Base-by-base conservation (phyloP, 1,284 basidiomycete species). In the Microbotryum intermedium region DNA sequence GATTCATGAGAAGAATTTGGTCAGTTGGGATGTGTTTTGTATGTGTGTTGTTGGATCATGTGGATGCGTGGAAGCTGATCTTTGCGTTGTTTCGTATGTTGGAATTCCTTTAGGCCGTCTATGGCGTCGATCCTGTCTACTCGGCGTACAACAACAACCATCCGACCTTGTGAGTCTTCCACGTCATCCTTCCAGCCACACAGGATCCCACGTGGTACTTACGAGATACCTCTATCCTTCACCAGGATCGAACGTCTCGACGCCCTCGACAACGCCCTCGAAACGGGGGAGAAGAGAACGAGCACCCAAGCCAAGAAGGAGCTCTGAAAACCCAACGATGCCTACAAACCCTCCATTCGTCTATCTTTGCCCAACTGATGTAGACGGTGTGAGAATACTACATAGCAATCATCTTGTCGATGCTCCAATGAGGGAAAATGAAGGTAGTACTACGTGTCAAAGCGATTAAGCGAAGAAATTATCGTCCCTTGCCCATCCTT, bases 71-170 rank as follows among this genome's bases (percentile, higher is more conserved):
- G 46, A 47, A n/a, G 18, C 44, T 49, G 43, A 42, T 25, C 30
- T 43, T n/a, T n/a, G n/a, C n/a, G n/a, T n/a, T n/a, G n/a, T n/a
- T n/a, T 11, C 34, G 34, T 39, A 11, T 39, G 13, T 16, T 39
- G 9, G 34, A 11, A 39, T 39, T 39, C 34, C 34, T 39, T 39
- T 39, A 47, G 57, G 42, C 63, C 23, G 34, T 62, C 20, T 57
- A 52, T 66, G 86, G 84, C 4, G 60, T 64, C 46, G 66, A 68
- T n/a, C 52, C 34, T n/a, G 10, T 68, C 64, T 92, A 91, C 76
- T 92, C 89, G 55, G 87, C 88, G 34, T 93, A 90, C 71, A 88
- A 93, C 73, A 88, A 93, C 76, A 90, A 87, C 53, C 91, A 95
- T 75, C 91, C 90, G 3, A 94, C 90, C 2, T 75, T 95, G 62